These are phyloP conservation scores for Coniochaeta pulveracea DNA, from an alignment of 2,329 filamentous ascomycete genomes.

Conservation along the genomic window DNA sequence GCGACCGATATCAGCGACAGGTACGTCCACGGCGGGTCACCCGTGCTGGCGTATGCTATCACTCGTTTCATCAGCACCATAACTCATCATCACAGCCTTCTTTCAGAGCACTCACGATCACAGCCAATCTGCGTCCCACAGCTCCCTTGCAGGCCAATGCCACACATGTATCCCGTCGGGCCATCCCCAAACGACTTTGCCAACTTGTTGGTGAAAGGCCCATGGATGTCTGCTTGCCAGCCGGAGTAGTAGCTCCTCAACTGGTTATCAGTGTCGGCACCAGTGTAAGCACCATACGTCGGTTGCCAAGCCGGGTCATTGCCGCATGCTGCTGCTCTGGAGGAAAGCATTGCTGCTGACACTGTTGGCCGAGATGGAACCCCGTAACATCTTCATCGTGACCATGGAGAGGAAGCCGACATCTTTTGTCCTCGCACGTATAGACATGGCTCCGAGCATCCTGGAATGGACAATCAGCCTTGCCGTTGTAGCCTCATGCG, in stretches of 20 bases:
- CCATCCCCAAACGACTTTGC: constrained; percentile 2
- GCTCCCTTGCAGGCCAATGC: constrained; percentile 2
- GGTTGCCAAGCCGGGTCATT: constrained; percentile 3
- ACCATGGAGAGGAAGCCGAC: no score
- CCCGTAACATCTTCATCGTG: no score
- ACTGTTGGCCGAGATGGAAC: no score
- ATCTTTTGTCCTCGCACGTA: no score
- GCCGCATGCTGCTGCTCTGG: constrained; percentile 1
- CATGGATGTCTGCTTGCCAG: not conserved
- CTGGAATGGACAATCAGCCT: no score
- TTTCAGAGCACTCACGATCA: not conserved
- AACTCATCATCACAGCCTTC: no score
- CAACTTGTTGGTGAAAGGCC: not conserved
- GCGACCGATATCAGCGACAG: constrained; percentile 1
- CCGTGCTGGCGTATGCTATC: not conserved
- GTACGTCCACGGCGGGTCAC: constrained; percentile 1
- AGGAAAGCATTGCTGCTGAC: constrained; percentile 3
- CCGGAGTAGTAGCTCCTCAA: constrained; percentile 1
- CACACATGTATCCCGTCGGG: constrained; percentile 3
- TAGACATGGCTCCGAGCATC: no score
- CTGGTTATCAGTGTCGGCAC: constrained; percentile 1
- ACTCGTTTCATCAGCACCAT: no score
- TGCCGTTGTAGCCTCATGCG: no score
- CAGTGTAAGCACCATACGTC: not conserved
- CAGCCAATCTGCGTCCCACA: constrained; percentile 2